Percentiles rank a stretch among this genome's conserved stretches.
Evolutionary conservation across 148 eudicot genomes (phyloP).

Genomic region (Oxyria digyna): DNA sequence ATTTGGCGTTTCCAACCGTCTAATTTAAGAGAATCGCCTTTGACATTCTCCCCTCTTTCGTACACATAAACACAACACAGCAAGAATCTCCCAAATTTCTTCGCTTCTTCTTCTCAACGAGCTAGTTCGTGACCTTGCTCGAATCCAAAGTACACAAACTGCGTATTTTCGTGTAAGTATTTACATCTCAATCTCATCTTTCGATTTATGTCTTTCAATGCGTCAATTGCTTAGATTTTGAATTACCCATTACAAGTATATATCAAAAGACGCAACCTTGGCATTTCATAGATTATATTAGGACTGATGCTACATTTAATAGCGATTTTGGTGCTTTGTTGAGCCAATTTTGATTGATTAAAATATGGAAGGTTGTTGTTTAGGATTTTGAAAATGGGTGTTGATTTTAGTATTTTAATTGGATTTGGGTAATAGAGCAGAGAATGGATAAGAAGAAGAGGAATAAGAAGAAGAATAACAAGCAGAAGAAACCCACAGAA

Average conservation of each 20-base stretch:
- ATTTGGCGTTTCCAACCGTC: conserved; percentile 5
- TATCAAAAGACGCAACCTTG: neutral
- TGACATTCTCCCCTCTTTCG: neutral
- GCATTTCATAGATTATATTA: neutral
- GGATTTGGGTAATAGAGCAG: neutral
- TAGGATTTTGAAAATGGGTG: neutral
- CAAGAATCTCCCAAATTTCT: neutral
- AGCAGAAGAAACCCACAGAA: conserved; percentile 24
- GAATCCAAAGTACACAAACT: neutral
- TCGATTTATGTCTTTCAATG: neutral
- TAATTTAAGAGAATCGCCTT: neutral
- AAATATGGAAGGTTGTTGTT: neutral
- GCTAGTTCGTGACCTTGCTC: neutral
- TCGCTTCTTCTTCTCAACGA: neutral
- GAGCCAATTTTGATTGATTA: neutral
- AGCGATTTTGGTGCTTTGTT: neutral
- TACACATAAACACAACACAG: neutral
- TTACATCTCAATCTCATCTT: neutral
- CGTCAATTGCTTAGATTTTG: neutral
- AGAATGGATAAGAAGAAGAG: conserved; percentile 57
- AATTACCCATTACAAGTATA: neutral
- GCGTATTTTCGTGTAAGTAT: neutral
- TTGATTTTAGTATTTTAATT: neutral
- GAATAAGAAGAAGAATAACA: conserved; percentile 74
- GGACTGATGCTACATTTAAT: neutral